Conservation (phyloP, 768 basidiomycete species). For the Leucosporidium creatinivorum region DNA sequence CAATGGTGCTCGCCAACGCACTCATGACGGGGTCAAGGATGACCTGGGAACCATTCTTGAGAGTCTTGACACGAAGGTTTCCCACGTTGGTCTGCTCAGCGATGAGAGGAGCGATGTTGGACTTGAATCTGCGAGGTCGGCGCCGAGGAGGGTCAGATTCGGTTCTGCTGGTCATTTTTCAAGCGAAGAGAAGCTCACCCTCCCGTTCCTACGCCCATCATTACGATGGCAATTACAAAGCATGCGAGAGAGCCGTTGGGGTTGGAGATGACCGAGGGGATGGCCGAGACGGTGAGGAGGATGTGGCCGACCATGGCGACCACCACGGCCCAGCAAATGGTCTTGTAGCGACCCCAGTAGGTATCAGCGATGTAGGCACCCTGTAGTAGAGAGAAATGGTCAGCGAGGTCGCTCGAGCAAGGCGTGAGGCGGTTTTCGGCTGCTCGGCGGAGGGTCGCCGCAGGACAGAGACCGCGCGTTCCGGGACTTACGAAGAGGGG, state of each 20-base stretch:
- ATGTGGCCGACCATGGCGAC: conserved; percentile 49
- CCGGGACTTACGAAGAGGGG: too few relatives aligned
- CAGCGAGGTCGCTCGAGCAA: too few relatives aligned
- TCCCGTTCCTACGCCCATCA: conserved; percentile 56
- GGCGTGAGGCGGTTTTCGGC: too few relatives aligned
- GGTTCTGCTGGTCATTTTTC: too few relatives aligned
- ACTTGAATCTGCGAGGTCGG: conserved; percentile 6
- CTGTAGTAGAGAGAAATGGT: neutral
- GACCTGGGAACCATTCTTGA: conserved; percentile 55
- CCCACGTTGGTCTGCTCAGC: conserved; percentile 54
- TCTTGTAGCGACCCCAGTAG: conserved; percentile 66
- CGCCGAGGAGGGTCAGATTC: too few relatives aligned
- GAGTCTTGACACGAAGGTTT: conserved; percentile 13
- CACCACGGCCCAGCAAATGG: conserved; percentile 56
- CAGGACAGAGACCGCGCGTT: too few relatives aligned
- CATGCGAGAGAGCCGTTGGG: conserved; percentile 47
- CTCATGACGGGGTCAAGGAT: conserved; percentile 64
- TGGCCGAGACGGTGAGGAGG: too few relatives aligned
- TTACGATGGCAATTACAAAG: conserved; percentile 55
- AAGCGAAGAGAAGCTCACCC: conserved; percentile 45
- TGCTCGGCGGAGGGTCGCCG: too few relatives aligned
- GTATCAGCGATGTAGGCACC: conserved; percentile 54
- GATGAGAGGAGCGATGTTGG: conserved; percentile 67
- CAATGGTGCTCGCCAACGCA: too few relatives aligned
- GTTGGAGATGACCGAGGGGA: conserved; percentile 57